These are phyloP conservation scores for Modicella reniformis DNA, from an alignment of 371 early-diverging fungal genomes.

Conservation along the genomic window DNA sequence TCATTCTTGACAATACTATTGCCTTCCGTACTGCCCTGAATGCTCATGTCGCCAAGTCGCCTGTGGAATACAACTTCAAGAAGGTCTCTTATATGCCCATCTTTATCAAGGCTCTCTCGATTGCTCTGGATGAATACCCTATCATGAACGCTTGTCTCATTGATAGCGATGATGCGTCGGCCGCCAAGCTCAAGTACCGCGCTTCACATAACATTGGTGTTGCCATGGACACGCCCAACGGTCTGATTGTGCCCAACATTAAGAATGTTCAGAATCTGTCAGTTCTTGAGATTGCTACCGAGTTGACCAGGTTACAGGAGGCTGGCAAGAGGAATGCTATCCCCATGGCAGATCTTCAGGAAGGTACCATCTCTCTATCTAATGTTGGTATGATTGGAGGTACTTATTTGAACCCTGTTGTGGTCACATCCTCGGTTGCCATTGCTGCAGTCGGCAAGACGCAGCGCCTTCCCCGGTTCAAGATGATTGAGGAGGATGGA, in stretches of 20 bases:
- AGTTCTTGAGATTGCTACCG: conserved; percentile 91
- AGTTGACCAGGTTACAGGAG: conserved; percentile 82
- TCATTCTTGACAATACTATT: conserved; percentile 76
- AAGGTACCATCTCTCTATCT: conserved; percentile 91
- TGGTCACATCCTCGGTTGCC: conserved; percentile 88
- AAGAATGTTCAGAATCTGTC: conserved; percentile 89
- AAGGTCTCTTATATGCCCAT: conserved; percentile 95
- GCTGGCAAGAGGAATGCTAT: conserved; percentile 76
- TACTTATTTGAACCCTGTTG: conserved; percentile 88
- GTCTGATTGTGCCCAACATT: conserved; percentile 94
- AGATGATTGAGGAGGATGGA: conserved; percentile 63
- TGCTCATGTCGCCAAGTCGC: conserved; percentile 56
- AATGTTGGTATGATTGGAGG: conserved; percentile 97
- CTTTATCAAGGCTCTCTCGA: conserved; percentile 90
- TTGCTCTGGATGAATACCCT: conserved; percentile 86
- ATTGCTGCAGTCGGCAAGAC: conserved; percentile 93
- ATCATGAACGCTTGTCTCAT: conserved; percentile 86
- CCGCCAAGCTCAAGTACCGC: conserved; percentile 76
- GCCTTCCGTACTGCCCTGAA: conserved; percentile 79
- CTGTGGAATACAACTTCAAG: conserved; percentile 62
- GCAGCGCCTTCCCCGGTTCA: conserved; percentile 87
- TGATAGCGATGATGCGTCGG: conserved; percentile 57
- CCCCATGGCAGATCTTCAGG: conserved; percentile 75
- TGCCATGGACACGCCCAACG: conserved; percentile 96
- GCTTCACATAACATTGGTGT: conserved; percentile 90